phyloP scores from a whole-genome alignment of 345 rosid species.

The Acer saccharum region DNA sequence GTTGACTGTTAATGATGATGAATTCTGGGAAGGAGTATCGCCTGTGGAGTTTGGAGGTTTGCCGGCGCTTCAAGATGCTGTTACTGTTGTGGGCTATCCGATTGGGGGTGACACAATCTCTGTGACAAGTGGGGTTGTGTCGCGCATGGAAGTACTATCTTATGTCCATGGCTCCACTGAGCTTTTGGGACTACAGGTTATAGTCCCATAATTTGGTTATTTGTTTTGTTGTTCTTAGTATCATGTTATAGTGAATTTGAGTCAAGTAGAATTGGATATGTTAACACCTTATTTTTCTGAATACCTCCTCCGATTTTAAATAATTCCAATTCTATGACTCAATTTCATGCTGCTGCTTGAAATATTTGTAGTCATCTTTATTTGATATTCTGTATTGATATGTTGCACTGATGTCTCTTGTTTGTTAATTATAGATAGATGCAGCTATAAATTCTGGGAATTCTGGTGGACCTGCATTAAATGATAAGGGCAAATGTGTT shows the following conservation, averaged over 20 bases:
- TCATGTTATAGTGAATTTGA: not conserved
- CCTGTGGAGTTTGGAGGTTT: conserved; percentile 91
- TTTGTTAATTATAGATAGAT: conserved; percentile 62
- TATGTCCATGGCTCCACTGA: conserved; percentile 94
- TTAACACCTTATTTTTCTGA: not conserved
- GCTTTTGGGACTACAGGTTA: conserved; percentile 89
- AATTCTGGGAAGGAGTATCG: conserved; percentile 88
- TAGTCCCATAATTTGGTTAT: not conserved
- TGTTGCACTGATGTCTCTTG: conserved; percentile 3
- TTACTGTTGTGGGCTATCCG: conserved; percentile 95
- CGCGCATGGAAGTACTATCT: conserved; percentile 87
- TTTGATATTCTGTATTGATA: not conserved
- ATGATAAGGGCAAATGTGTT: conserved; percentile 84
- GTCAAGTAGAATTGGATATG: not conserved
- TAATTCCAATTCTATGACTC: not conserved
- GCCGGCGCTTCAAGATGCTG: conserved; percentile 97
- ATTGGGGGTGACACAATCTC: conserved; percentile 97
- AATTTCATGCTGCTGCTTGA: not conserved
- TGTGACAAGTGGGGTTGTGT: conserved; percentile 95
- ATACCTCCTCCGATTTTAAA: not conserved
- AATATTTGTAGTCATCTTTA: not conserved
- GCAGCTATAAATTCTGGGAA: conserved; percentile 98
- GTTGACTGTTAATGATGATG: conserved; percentile 76
- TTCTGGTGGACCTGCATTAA: conserved; percentile 98
- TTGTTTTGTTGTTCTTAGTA: not conserved